A percentile compares a stretch with the other conserved stretches of the same genome.
phyloP scores from a whole-genome alignment of 768 basidiomycete species.

The Dioszegia crocea region DNA sequence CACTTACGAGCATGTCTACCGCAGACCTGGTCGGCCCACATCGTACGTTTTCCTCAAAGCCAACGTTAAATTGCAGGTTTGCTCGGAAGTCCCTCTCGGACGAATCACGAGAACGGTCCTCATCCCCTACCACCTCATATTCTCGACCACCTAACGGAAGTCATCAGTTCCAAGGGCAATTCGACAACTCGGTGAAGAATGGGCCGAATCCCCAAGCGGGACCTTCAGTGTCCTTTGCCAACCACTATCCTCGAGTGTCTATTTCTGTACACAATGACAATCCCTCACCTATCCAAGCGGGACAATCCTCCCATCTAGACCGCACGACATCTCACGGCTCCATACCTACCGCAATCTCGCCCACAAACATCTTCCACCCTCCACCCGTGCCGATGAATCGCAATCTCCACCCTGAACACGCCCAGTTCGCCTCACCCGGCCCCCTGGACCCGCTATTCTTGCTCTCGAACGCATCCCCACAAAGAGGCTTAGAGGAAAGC shows the following conservation, averaged over 20 bases:
- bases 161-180: background rate
- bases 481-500: background rate
- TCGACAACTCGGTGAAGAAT: too few species aligned
- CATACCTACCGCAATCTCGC: background rate
- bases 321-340: too few species aligned
- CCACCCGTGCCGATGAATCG: background rate
- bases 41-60: background rate
- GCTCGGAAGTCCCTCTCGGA: background rate
- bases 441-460: background rate
- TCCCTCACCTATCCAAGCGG: too few species aligned
- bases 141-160: background rate
- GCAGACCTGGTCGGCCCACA: background rate
- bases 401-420: background rate
- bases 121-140: background rate
- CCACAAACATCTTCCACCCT: background rate
- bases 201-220: too few species aligned
- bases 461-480: background rate
- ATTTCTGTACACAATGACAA: too few species aligned
- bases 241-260: too few species aligned
- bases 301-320: too few species aligned
- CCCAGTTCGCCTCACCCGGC: background rate
- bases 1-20: conserved; percentile 10
- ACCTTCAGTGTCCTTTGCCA: too few species aligned
- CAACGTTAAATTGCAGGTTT: background rate
- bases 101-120: background rate